A percentile compares a stretch with the other conserved stretches of the same genome.
phyloP scores from a whole-genome alignment of 2,329 filamentous ascomycete species.

The Aspergillus spinulosporus region DNA sequence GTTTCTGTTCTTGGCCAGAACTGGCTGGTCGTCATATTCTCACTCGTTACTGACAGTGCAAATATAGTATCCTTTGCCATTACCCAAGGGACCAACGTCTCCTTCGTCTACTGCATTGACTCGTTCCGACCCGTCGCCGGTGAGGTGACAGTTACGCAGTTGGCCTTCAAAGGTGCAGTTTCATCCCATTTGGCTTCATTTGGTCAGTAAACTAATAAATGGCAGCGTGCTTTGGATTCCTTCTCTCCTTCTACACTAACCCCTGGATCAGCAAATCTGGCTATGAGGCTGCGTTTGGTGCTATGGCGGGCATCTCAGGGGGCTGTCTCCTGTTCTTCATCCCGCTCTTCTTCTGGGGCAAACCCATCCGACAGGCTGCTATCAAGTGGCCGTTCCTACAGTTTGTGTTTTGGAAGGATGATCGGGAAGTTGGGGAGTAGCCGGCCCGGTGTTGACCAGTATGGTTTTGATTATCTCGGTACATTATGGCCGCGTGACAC shows the following conservation, averaged over 20 bases:
- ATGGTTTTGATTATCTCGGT: too few species aligned
- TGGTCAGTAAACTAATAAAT: not conserved
- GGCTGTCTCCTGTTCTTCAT: conserved; percentile 3
- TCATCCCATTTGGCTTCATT: not conserved
- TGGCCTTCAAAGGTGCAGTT: conserved; percentile 14
- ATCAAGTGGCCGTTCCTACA: conserved; percentile 10
- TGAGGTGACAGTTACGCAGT: conserved; percentile 7
- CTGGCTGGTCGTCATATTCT: too few species aligned
- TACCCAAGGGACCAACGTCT: conserved; percentile 8
- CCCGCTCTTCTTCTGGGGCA: conserved; percentile 11
- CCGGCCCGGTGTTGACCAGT: too few species aligned
- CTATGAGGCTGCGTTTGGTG: conserved; percentile 10
- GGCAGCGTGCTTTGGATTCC: conserved; percentile 14
- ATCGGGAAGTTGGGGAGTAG: conserved; percentile 13
- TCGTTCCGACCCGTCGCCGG: conserved; percentile 12
- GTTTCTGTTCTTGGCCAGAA: too few species aligned
- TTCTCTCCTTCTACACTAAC: conserved; percentile 18
- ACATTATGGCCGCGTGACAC: too few species aligned
- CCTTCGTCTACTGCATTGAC: conserved; percentile 15
- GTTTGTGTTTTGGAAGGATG: conserved; percentile 4
- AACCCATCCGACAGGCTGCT: not conserved
- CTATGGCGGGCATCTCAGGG: conserved; percentile 13
- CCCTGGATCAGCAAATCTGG: conserved; percentile 14
- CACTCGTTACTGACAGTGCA: too few species aligned
- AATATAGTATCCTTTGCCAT: conserved; percentile 6